A percentile compares a stretch with the other conserved stretches of the same genome.
These are phyloP conservation scores for Sclerotinia nivalis DNA, from an alignment of 2,329 filamentous ascomycete species.

Conservation along the genomic window DNA sequence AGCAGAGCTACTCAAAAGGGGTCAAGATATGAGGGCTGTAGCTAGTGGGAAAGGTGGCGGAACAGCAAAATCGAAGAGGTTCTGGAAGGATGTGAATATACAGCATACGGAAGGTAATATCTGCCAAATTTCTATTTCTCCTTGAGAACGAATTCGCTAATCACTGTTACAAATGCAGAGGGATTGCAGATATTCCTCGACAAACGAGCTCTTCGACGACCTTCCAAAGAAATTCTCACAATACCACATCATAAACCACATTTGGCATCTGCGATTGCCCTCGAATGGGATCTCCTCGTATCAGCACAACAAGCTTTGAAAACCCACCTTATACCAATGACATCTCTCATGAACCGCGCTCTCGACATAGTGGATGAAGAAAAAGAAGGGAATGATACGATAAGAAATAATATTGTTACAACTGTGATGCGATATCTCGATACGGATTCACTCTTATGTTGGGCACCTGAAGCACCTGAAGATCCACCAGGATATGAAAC, in stretches of 20 bases:
- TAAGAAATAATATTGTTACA: slow-evolving; percentile 64
- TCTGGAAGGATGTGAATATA: slow-evolving; percentile 85
- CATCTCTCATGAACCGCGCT: slow-evolving; percentile 79
- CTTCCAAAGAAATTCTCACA: slow-evolving; percentile 69
- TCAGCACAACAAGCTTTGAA: slow-evolving; percentile 81
- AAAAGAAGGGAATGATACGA: slow-evolving; percentile 45
- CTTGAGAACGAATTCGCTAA: slow-evolving; percentile 20
- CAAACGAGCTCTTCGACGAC: slow-evolving; percentile 74
- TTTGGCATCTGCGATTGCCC: slow-evolving; percentile 80
- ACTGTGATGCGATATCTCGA: slow-evolving; percentile 82
- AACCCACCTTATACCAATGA: slow-evolving; percentile 87
- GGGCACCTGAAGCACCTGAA: slow-evolving; percentile 61
- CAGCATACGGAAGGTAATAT: slow-evolving; percentile 62
- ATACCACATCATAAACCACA: slow-evolving; percentile 75
- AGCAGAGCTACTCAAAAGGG: slow-evolving; percentile 55
- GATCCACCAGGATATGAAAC: slow-evolving; percentile 50
- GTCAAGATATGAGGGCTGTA: slow-evolving; percentile 49
- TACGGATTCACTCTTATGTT: slow-evolving; percentile 91
- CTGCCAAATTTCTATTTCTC: background rate
- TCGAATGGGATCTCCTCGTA: slow-evolving; percentile 89
- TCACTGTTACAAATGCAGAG: slow-evolving; percentile 30
- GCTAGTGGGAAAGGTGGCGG: slow-evolving; percentile 44
- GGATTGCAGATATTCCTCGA: slow-evolving; percentile 69
- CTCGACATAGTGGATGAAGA: slow-evolving; percentile 78
- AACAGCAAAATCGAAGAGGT: slow-evolving; percentile 62